Conservation (phyloP, 108 stramenopile species). For the Fragilariopsis cylindrus region DNA sequence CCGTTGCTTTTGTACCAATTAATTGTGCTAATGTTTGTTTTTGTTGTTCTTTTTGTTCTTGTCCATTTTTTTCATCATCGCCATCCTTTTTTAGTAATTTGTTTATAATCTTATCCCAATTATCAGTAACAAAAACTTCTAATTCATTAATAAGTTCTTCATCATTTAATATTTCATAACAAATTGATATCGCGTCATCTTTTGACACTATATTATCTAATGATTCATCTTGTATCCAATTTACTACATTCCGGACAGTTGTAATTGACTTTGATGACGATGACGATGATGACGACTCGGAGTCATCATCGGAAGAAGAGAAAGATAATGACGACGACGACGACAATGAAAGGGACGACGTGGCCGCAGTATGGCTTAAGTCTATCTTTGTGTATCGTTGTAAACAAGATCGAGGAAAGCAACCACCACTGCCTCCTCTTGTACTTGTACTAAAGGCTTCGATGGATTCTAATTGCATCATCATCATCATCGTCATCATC, state of each 20-base stretch:
- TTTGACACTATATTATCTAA: slow-evolving; percentile 48
- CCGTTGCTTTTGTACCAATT: slow-evolving; percentile 50
- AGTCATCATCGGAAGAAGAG: too few species aligned
- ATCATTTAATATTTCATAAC: slow-evolving; percentile 46
- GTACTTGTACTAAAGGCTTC: too few species aligned
- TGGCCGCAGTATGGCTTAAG: too few species aligned
- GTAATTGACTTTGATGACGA: background rate
- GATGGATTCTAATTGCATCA: too few species aligned
- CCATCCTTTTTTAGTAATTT: background rate
- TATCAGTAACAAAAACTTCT: slow-evolving; percentile 40
- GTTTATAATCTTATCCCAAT: slow-evolving; percentile 52
- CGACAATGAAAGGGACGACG: too few species aligned
- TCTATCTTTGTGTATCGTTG: too few species aligned
- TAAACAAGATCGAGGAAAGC: too few species aligned
- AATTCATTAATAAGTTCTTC: slow-evolving; percentile 41
- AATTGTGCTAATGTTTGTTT: slow-evolving; percentile 44
- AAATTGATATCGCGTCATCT: slow-evolving; percentile 48
- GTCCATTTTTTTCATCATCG: background rate
- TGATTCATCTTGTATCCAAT: slow-evolving; percentile 31
- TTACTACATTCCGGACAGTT: slow-evolving; percentile 1
- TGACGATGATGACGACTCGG: background rate
- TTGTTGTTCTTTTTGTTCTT: slow-evolving; percentile 34
- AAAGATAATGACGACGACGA: too few species aligned
- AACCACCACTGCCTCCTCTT: too few species aligned
- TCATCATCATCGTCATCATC: too few species aligned